These are phyloP conservation scores for Xylaria palmicola DNA, from an alignment of 495 filamentous ascomycete genomes.

Conservation along the genomic window DNA sequence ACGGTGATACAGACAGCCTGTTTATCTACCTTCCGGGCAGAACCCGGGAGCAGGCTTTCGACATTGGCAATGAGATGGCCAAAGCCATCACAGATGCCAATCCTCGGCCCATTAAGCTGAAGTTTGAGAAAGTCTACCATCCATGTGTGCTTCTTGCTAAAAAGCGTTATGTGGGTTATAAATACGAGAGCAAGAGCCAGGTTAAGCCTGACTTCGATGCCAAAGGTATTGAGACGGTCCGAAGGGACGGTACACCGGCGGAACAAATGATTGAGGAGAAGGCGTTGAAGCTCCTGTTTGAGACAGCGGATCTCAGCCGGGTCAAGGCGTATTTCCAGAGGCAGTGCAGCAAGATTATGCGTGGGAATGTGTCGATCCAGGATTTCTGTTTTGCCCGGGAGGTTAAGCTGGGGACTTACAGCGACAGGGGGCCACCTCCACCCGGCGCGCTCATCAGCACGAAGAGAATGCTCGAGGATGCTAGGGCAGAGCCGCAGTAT, in stretches of 20 bases:
- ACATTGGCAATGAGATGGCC: slow-evolving; percentile 92
- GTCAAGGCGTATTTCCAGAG: slow-evolving; percentile 89
- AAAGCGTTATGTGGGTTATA: slow-evolving; percentile 97
- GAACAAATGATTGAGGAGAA: slow-evolving; percentile 98
- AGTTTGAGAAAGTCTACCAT: slow-evolving; percentile 98
- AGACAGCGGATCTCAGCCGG: slow-evolving; percentile 81
- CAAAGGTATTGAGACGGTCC: slow-evolving; percentile 96
- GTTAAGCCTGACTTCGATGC: slow-evolving; percentile 89
- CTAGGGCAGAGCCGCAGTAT: slow-evolving; percentile 86
- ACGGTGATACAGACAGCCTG: slow-evolving; percentile 96
- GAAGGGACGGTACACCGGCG: slow-evolving; percentile 89
- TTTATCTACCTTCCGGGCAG: slow-evolving; percentile 89
- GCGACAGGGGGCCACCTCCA: slow-evolving; percentile 70
- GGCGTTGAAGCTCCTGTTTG: slow-evolving; percentile 78
- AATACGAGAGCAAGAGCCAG: slow-evolving; percentile 81
- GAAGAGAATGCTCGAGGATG: slow-evolving; percentile 80
- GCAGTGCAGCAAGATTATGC: slow-evolving; percentile 93
- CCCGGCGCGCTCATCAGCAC: slow-evolving; percentile 86
- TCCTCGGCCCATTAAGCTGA: slow-evolving; percentile 89
- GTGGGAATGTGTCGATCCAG: slow-evolving; percentile 80
- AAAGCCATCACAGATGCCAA: slow-evolving; percentile 85
- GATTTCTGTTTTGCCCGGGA: slow-evolving; percentile 95
- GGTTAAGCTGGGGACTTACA: slow-evolving; percentile 88
- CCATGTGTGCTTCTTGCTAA: slow-evolving; percentile 93
- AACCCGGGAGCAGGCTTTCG: slow-evolving; percentile 82